Evolutionary conservation across 2,329 filamentous ascomycete species (phyloP).

Genomic region (Scopulariopsis brevicaulis): DNA sequence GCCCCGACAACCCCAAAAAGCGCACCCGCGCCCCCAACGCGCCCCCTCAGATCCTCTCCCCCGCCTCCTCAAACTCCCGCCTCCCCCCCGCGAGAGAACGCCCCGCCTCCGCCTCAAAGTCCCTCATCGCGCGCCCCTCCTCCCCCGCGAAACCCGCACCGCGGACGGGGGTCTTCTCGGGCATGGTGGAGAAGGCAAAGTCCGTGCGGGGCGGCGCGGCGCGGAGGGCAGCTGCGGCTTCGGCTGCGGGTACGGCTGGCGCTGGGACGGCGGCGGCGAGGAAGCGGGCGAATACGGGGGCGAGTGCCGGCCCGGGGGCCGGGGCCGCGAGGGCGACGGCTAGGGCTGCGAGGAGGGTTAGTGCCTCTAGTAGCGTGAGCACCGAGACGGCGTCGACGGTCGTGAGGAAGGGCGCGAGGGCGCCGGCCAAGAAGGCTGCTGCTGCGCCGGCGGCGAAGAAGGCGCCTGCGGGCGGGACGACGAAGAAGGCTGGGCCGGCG

Average conservation of each 20-base stretch:
- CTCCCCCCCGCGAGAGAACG: constrained; percentile 31
- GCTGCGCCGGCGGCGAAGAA: constrained; percentile 27
- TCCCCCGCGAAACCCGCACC: constrained; percentile 42
- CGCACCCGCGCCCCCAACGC: constrained; percentile 33
- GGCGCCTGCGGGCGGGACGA: constrained; percentile 41
- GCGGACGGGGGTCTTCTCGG: background rate
- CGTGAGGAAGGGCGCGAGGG: constrained; percentile 37
- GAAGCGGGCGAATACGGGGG: constrained; percentile 15
- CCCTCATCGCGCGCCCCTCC: constrained; percentile 17
- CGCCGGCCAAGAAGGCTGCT: constrained; percentile 15
- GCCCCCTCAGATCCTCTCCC: constrained; percentile 60
- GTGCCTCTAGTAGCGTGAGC: constrained; percentile 50
- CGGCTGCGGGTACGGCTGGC: constrained; percentile 30
- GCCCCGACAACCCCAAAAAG: constrained; percentile 62
- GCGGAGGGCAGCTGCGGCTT: constrained; percentile 33
- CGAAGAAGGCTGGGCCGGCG: constrained; percentile 31
- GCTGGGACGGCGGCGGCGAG: constrained; percentile 8
- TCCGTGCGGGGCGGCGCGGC: constrained; percentile 35
- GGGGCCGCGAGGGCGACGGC: constrained; percentile 19
- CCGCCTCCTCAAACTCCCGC: constrained; percentile 71
- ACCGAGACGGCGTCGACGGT: constrained; percentile 55
- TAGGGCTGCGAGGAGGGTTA: constrained; percentile 27
- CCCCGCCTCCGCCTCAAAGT: constrained; percentile 3
- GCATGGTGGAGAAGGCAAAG: constrained; percentile 51
- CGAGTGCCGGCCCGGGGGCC: constrained; percentile 20